Evolutionary conservation across 2,329 filamentous ascomycete species (phyloP), one percentile per base, ranked within the genome.

Genomic region (Curvularia verruculosa): DNA sequence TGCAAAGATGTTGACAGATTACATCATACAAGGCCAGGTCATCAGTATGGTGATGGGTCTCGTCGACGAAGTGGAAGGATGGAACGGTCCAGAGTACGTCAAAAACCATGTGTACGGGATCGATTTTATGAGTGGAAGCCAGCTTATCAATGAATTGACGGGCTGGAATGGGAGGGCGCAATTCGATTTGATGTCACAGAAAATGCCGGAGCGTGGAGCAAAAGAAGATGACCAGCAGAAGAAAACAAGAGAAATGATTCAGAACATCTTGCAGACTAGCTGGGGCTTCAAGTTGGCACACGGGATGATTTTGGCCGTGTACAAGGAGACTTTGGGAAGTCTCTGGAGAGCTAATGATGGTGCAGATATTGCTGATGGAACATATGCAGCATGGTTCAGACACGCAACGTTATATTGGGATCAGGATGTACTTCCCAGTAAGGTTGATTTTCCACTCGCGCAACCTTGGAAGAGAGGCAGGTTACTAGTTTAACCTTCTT

Each of bases 21-120:
- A 86, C 60, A 84, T 85, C 53, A 81, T 83, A 39, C 84, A 87
- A 58, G 83, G 82, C 3, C 83, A 85, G 58, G 82, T 76, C 3
- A 78, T 84, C 59, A 78, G 76, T 6, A 72, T 82, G 70, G 83
- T 82, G 0, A 80, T 84, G 79, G 79, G 81, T 1, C 78, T 83
- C 5, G 65, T 84, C 0, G 84, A 86, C 58, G 73, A 78, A 3
- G 78, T 81, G 28, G 80, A 78, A 28, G 74, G 68, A 0, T 87
- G 84, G 84, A 71, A 86, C 64, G 84, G 84, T 1, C 83, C 84
- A 0, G 68, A 74, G 34, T 86, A 86, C 60, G 75, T 77, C 2
- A 70, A 81, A 15, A 65, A 37, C 18, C 34, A 37, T 18, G 34
- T 37, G 34, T 37, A 37, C 13, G 34, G n/a, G 9, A 37, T 37